These are phyloP conservation scores for Beta lomatogona DNA, from an alignment of 179 eudicot species.

Conservation along the genomic window DNA sequence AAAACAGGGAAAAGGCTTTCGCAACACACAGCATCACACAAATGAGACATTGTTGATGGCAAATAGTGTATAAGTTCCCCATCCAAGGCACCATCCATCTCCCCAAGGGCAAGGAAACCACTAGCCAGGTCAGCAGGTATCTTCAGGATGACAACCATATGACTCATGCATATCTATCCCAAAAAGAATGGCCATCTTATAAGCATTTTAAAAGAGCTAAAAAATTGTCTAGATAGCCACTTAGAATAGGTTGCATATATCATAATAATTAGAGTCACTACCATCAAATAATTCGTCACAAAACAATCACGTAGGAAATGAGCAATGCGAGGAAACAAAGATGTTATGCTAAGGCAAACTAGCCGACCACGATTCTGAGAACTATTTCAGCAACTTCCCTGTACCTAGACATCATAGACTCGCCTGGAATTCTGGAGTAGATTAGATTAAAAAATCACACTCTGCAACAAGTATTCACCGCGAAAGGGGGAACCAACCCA, in stretches of 20 bases:
- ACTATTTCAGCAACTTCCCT: slow-evolving; percentile 98
- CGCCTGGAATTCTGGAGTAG: slow-evolving; percentile 83
- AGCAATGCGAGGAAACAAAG: slow-evolving; percentile 95
- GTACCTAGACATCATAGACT: slow-evolving; percentile 98
- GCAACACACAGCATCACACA: slow-evolving; percentile 88
- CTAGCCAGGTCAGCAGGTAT: slow-evolving; percentile 96
- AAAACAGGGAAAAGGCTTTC: neutral
- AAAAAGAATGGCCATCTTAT: slow-evolving; percentile 7
- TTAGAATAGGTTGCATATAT: neutral
- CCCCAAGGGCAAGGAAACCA: slow-evolving; percentile 96
- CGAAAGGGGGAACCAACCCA: neutral
- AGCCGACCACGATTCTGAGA: slow-evolving; percentile 89
- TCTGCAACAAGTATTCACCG: neutral
- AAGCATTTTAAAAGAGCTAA: slow-evolving; percentile 7
- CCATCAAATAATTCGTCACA: slow-evolving; percentile 86
- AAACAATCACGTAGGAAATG: slow-evolving; percentile 97
- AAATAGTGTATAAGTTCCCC: slow-evolving; percentile 86
- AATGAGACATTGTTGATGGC: slow-evolving; percentile 96
- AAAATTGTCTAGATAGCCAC: neutral
- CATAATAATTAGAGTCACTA: slow-evolving; percentile 25
- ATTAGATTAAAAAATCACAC: slow-evolving; percentile 11
- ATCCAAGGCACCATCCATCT: slow-evolving; percentile 99
- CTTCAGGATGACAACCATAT: too few species aligned
- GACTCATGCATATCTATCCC: slow-evolving; percentile 86
- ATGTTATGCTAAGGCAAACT: slow-evolving; percentile 98